Evolutionary conservation across 1,139 yeast genomes (phyloP), one percentile per base, ranked within the genome.

Genomic region (Geotrichum siamense): DNA sequence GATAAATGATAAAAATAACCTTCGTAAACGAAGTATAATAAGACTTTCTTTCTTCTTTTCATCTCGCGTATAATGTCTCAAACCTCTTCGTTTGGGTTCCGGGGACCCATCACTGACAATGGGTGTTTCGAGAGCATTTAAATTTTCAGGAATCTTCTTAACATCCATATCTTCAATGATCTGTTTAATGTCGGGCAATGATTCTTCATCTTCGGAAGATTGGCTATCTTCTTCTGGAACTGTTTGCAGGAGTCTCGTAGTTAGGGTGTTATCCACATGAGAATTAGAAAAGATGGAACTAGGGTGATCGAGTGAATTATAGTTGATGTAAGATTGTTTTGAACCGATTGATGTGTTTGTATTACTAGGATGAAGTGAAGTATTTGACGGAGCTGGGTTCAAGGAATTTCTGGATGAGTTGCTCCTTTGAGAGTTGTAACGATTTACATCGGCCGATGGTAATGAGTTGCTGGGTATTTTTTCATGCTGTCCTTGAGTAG

Each of bases 101-200:
- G 19, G 15, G 19, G 30, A n/a, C 16, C 38, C 44, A 5, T 29
- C 53, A 49, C 33, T 55, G 45, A 41, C 45, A 39, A 20, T 48
- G 27, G 22, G 38, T 43, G 39, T 44, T 23, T 21, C 20, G 12
- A 31, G 34, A 13, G 38, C 8, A 16, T 40, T 43, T 10, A 39
- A 42, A 2, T 47, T 49, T 13, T 43, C 35, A n/a, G 46, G 19
- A 3, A 48, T 29, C 9, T 51, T 43, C 19, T 40, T 53, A n/a
- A 51, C 50, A 17, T 51, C 52, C 23, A 54, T 47, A 21, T 53
- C 52, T 17, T 48, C 51, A 5, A 57, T 56, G 10, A 57, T 62
- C 32, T 59, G 57, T 22, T 56, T 54, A 26, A 62, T 52, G 30
- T 60, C 65, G 9, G 55, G 53, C 26, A 52, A 38, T 6, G 45